A percentile compares a stretch with the other conserved stretches of the same genome.
Conservation (phyloP, 345 rosid species). For the Boechera stricta region DNA sequence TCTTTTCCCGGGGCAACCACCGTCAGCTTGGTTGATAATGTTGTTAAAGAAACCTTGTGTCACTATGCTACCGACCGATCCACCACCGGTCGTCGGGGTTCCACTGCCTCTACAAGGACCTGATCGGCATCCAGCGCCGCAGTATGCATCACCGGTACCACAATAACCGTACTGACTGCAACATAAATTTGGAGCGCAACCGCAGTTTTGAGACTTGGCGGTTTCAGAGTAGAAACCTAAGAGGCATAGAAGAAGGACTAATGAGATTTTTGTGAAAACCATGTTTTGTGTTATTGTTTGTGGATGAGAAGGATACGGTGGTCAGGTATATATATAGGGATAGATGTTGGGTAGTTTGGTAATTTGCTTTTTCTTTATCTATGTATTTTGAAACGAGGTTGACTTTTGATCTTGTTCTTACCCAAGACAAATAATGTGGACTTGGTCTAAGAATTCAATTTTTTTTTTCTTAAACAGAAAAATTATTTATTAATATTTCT, state of each 20-base stretch:
- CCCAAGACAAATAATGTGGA: slow-evolving; percentile 1
- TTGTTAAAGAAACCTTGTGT: slow-evolving; percentile 52
- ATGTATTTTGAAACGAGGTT: not conserved
- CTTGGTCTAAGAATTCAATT: slow-evolving; percentile 1
- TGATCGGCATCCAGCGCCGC: slow-evolving; percentile 56
- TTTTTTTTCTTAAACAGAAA: not conserved
- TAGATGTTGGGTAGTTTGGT: slow-evolving; percentile 33
- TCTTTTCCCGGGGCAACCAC: slow-evolving; percentile 52
- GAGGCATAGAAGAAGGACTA: slow-evolving; percentile 35
- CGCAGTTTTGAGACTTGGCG: slow-evolving; percentile 59
- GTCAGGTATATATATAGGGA: slow-evolving; percentile 14
- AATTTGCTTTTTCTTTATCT: slow-evolving; percentile 6
- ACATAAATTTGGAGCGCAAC: slow-evolving; percentile 54
- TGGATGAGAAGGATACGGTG: slow-evolving; percentile 1
- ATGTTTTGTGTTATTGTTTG: slow-evolving; percentile 29
- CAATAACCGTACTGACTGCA: slow-evolving; percentile 60
- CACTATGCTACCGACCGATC: slow-evolving; percentile 51
- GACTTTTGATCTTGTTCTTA: slow-evolving; percentile 17
- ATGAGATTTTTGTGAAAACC: slow-evolving; percentile 25
- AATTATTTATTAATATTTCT: not conserved
- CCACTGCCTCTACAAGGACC: slow-evolving; percentile 52
- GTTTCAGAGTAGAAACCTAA: slow-evolving; percentile 28
- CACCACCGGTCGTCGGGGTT: not conserved
- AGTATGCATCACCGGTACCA: slow-evolving; percentile 43
- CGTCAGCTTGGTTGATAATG: slow-evolving; percentile 46